Evolutionary conservation across 2,329 filamentous ascomycete species (phyloP), one percentile per base, ranked within the genome.

Genomic region (Capronia americana): DNA sequence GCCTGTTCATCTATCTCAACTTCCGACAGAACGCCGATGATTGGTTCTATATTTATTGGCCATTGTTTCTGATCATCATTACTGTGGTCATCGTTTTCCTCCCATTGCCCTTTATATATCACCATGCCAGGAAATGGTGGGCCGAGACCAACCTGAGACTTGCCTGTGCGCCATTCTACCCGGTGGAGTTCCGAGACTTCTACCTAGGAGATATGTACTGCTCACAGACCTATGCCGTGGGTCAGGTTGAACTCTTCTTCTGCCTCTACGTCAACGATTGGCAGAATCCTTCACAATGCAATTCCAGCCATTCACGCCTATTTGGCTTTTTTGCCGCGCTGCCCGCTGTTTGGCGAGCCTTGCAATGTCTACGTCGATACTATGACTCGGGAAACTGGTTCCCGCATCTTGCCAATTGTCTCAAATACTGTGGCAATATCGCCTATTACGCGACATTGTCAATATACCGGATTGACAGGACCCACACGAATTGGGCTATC

Each of bases 121-220:
- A 92, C 74, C 86, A 87, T 70, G 92, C 90, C 73, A 87, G 95
- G 46, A 86, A 85, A 70, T 99, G 95, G 94, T 90, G 96, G 77
- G 83, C 91, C 30, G 93, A 93, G 77, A 93, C 92, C n/a, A 89
- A 94, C 80, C 96, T 91, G 86, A 91, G 95, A 67, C 83, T 98
- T 20, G 81, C 96, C 61, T 85, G 94, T 57, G 92, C 94, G 14
- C 93, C 93, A 3, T 77, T 96, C 23, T 97, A 96, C 74, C 92
- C 92, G 1, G 95, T 99, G 57, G 94, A 98, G 76, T 99, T 98
- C 77, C 88, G 93, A 65, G 95, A 99, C 78, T 98, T 99, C 80
- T 98, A 97, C 78, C 85, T 98, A 0, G 95, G 95, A 60, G 95
- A 99, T 76, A 97, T 98, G 84, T 97, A 96, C 78, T 98, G 94